Percentiles rank a stretch among this genome's conserved stretches.
These are phyloP conservation scores for Candida palmyrensis DNA, from an alignment of 805 yeast species.

Conservation along the genomic window DNA sequence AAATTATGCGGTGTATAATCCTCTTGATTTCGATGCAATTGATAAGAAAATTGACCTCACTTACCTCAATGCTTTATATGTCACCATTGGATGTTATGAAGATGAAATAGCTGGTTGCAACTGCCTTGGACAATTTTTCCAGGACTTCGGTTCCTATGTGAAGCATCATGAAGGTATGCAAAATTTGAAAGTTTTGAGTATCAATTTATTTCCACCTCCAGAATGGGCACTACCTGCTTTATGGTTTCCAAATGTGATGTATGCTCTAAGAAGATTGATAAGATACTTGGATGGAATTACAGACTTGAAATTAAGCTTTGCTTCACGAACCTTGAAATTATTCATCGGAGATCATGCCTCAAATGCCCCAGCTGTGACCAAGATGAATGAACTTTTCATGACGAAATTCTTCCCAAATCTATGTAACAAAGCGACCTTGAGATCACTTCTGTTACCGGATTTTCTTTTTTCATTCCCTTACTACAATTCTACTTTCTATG, in stretches of 20 bases:
- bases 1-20: not conserved
- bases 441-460: slow-evolving; percentile 26
- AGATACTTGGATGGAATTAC: too few species aligned
- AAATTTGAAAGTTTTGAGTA: slow-evolving; percentile 18
- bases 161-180: slow-evolving; percentile 22
- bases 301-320: too few species aligned
- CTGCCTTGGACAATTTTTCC: slow-evolving; percentile 24
- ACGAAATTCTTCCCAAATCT: slow-evolving; percentile 29
- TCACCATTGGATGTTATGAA: slow-evolving; percentile 28
- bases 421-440: slow-evolving; percentile 11
- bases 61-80: slow-evolving; percentile 16
- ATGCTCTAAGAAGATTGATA: too few species aligned
- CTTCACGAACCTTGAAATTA: too few species aligned
- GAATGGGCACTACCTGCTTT: too few species aligned
- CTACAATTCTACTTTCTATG: slow-evolving; percentile 31
- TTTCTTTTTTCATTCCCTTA: slow-evolving; percentile 32
- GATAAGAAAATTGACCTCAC: slow-evolving; percentile 20
- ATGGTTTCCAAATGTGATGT: too few species aligned
- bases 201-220: too few species aligned
- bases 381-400: slow-evolving; percentile 28
- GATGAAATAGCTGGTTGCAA: slow-evolving; percentile 16
- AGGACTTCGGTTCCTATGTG: slow-evolving; percentile 19
- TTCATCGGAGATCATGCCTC: too few species aligned
- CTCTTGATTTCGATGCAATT: slow-evolving; percentile 14
- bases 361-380: too few species aligned